Evolutionary conservation across 1,284 basidiomycete species (phyloP), one percentile per base, ranked within the genome.

Genomic region (Apiotrichum laibachii): DNA sequence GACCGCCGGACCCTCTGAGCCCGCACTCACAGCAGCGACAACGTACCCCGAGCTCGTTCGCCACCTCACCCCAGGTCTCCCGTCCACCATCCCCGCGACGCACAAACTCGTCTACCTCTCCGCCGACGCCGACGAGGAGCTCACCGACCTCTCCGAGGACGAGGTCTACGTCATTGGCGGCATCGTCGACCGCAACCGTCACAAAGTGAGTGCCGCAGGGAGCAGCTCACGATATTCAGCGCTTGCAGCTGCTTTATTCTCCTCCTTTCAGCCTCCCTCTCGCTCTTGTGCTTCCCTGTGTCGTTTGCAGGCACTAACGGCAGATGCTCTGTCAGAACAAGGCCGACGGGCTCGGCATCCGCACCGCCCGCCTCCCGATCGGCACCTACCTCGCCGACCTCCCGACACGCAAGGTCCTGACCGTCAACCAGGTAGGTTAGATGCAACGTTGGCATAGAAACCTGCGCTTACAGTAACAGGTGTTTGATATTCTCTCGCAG

Each of bases 141-240:
- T 99, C 44, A 80, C 82, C 11, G 85, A 88, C 62, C 83, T 99
- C 50, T 86, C 84, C 59, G 86, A 90, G 63, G 86, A 87, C 56
- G 90, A 93, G 73, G 89, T 87, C 3, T 99, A 99, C 74, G 86
- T 99, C 66, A 93, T 99, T 59, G 96, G 96, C 37, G 96, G 95
- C 16, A 89, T 99, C 65, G 90, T 90, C 61, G 96, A 99, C 77
- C 89, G 89, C 68, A 99, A 99, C 79, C 87, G 95, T 40, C 90
- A 97, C 83, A 99, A 97, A 84, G 92, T 89, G 67, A 57, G 78
- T 65, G n/a, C 16, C 16, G 9, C 37, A 39, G 16, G 37, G 26
- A 31, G 26, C 26, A 31, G 26, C 26, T 31, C n/a, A n/a, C n/a
- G n/a, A n/a, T n/a, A n/a, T n/a, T n/a, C n/a, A n/a, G n/a, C n/a